Conservation (phyloP, 2,329 filamentous ascomycete species). For the Gremmenia infestans region DNA sequence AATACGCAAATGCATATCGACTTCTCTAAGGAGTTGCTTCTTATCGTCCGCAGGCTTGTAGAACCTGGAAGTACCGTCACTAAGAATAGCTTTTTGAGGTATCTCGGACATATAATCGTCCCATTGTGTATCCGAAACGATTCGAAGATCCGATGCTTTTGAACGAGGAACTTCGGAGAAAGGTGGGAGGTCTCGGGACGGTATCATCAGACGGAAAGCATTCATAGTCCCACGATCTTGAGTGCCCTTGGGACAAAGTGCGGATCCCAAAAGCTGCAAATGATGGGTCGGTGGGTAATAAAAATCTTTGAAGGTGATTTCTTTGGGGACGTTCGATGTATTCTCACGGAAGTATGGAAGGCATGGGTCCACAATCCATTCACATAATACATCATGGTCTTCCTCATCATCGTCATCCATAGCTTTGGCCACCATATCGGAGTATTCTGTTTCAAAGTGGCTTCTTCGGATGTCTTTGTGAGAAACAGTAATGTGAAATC, state of each 20-base stretch:
- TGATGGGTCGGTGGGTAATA: constrained; percentile 13
- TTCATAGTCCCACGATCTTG: constrained; percentile 11
- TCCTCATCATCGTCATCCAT: constrained; percentile 12
- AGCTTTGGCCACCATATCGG: constrained; percentile 9
- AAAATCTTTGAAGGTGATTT: constrained; percentile 13
- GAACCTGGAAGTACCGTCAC: constrained; percentile 8
- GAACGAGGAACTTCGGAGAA: constrained; percentile 6
- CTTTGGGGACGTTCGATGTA: constrained; percentile 8
- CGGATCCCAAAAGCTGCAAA: constrained; percentile 9
- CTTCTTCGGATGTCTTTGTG: constrained; percentile 7
- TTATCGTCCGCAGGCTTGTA: constrained; percentile 9
- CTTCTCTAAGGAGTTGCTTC: constrained; percentile 13
- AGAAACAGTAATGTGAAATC: constrained; percentile 10
- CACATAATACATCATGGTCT: constrained; percentile 11
- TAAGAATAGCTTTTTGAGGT: constrained; percentile 6
- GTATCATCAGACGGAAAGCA: constrained; percentile 13
- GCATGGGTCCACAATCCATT: constrained; percentile 13
- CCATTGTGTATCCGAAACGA: constrained; percentile 3
- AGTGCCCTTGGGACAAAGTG: constrained; percentile 9
- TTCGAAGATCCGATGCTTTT: constrained; percentile 6
- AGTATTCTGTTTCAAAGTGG: constrained; percentile 10
- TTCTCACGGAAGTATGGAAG: constrained; percentile 12
- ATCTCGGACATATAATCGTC: constrained; percentile 10
- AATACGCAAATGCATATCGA: constrained; percentile 13
- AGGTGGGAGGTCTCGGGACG: constrained; percentile 8